phyloP scores from a whole-genome alignment of 495 filamentous ascomycete genomes.

The Podospora anserina region DNA sequence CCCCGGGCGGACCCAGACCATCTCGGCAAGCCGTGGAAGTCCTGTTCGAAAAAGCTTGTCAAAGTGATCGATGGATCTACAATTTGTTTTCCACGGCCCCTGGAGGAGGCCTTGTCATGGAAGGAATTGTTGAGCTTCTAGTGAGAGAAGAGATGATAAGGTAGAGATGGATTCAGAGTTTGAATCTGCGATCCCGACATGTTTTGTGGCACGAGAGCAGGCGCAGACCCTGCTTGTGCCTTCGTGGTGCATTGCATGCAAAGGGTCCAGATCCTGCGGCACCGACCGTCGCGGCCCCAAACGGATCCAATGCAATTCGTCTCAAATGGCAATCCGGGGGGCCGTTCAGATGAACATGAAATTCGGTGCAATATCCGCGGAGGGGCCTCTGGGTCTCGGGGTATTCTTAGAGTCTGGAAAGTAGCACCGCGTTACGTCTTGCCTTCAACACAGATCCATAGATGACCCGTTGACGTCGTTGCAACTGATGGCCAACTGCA shows the following conservation, averaged over 20 bases:
- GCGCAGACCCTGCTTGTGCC: neutral
- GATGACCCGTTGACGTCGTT: neutral
- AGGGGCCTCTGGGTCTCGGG: constrained; percentile 3
- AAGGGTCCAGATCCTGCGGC: constrained; percentile 13
- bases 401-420: constrained; percentile 2
- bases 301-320: constrained; percentile 5
- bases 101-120: neutral
- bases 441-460: neutral
- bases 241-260: neutral
- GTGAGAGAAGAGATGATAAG: neutral
- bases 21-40: neutral
- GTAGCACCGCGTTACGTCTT: neutral
- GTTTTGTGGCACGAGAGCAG: neutral
- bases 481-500: neutral
- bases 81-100: neutral
- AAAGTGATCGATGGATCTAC: neutral
- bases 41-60: neutral
- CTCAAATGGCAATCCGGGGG: neutral
- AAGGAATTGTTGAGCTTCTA: neutral
- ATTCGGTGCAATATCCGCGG: neutral
- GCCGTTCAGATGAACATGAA: constrained; percentile 3
- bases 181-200: neutral
- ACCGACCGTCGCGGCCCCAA: constrained; percentile 12
- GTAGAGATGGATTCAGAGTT: neutral
- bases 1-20: neutral